A percentile compares a stretch with the other conserved stretches of the same genome.
phyloP scores from a whole-genome alignment of 768 basidiomycete genomes.

The Rhizopogon roseolus region DNA sequence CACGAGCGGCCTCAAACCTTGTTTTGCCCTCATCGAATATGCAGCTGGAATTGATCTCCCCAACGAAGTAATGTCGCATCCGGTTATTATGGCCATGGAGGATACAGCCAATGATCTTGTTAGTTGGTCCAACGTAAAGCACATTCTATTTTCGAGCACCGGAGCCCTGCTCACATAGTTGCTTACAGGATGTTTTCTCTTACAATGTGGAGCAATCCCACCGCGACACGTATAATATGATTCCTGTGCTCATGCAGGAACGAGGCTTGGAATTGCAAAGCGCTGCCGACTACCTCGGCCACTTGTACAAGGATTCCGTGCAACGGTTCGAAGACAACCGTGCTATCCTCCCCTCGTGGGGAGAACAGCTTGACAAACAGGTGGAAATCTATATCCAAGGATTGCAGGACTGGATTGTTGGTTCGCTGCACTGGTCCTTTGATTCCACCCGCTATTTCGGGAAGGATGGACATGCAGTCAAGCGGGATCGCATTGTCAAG shows the following conservation, averaged over 20 bases:
- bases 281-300: slow-evolving; percentile 61
- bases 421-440: slow-evolving; percentile 72
- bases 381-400: slow-evolving; percentile 56
- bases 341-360: slow-evolving; percentile 55
- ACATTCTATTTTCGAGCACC: neutral
- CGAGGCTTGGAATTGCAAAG: slow-evolving; percentile 53
- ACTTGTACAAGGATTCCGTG: slow-evolving; percentile 53
- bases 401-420: slow-evolving; percentile 67
- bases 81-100: slow-evolving; percentile 39
- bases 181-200: slow-evolving; percentile 61
- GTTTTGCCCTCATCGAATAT: slow-evolving; percentile 52
- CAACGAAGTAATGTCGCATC: slow-evolving; percentile 49
- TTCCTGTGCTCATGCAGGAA: slow-evolving; percentile 63
- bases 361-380: slow-evolving; percentile 51
- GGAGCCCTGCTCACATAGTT: slow-evolving; percentile 1
- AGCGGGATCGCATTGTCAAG: slow-evolving; percentile 46
- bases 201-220: slow-evolving; percentile 73
- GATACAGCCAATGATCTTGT: slow-evolving; percentile 48
- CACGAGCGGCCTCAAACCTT: slow-evolving; percentile 48
- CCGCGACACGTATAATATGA: slow-evolving; percentile 67
- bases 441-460: slow-evolving; percentile 69
- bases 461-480: slow-evolving; percentile 48
- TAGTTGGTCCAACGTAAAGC: slow-evolving; percentile 39
- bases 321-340: slow-evolving; percentile 47
- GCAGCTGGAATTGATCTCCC: slow-evolving; percentile 47